Evolutionary conservation across 2,329 filamentous ascomycete genomes (phyloP), one percentile per base, ranked within the genome.

Genomic region (Saccharata proteae): DNA sequence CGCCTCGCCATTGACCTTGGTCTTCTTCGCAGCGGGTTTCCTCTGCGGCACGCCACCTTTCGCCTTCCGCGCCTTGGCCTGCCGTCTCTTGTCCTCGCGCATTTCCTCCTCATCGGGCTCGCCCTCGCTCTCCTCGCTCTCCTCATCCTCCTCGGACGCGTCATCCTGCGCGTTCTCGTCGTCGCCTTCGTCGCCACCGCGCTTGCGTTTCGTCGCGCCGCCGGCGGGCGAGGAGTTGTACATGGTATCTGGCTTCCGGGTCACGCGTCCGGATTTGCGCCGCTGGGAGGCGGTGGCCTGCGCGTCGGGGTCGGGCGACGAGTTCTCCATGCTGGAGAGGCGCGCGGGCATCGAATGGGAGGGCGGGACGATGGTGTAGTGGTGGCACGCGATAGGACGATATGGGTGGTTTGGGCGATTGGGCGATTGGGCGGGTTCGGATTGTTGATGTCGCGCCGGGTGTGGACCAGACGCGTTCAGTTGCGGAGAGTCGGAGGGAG

Each of bases 1-100:
- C 7, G 55, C 61, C 37, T 65, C 62, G 30, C 63, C 61, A 40
- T 66, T 63, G 16, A 66, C 67, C 50, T 68, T 75, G 22, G 65
- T 55, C 49, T 74, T 65, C 40, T 70, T 71, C 41, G 54, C 48
- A 21, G 50, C 54, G 7, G 65, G 63, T 26, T 65, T 49, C 31
- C 42, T 46, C 8, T 41, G 44, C 20, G 32, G 25, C 30, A 26
- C 35, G 40, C 24, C 6, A 38, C 31, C 30, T 49, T 51, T 39
- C 23, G 19, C 20, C 31, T 37, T n/a, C 26, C 26, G 15, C 24
- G 30, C 17, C 39, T 49, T 52, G 38, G 41, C 49, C 40, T 46
- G 54, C 35, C 47, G 47, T 38, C 46, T 43, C 31, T 46, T 47
- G 33, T 54, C 52, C 29, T 36, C 30, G 29, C 45, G 48, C 37